Percentiles rank a stretch among this genome's conserved stretches.
These are phyloP conservation scores for Trichophyton verrucosum DNA, from an alignment of 2,329 filamentous ascomycete genomes.

Conservation along the genomic window DNA sequence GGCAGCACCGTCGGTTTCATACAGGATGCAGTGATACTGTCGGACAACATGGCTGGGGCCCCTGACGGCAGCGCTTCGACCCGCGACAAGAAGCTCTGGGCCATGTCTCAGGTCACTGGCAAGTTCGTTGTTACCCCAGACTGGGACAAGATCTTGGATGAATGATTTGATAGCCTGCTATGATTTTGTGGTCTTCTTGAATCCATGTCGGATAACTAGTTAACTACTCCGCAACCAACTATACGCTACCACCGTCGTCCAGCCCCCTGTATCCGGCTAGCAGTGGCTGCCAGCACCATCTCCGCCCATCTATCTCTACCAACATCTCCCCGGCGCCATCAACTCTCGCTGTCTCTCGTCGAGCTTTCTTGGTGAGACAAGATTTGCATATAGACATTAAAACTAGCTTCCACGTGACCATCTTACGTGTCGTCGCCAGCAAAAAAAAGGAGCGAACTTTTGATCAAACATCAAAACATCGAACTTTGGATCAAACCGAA, in stretches of 20 bases:
- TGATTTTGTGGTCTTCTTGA: too few relatives aligned
- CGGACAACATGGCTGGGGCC: conserved; percentile 16
- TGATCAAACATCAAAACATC: not conserved
- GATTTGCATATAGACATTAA: not conserved
- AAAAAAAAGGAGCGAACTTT: not conserved
- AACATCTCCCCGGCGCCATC: too few relatives aligned
- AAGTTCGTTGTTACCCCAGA: conserved; percentile 53
- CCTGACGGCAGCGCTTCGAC: conserved; percentile 14
- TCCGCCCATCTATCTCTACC: not conserved
- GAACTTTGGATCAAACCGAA: not conserved
- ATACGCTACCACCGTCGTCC: not conserved
- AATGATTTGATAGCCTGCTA: conserved; percentile 7
- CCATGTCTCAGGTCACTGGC: conserved; percentile 50
- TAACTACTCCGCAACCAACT: too few relatives aligned
- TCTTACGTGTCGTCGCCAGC: not conserved
- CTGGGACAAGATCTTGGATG: conserved; percentile 41
- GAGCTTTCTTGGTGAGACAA: not conserved
- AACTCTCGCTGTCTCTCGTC: too few relatives aligned
- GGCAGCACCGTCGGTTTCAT: conserved; percentile 46
- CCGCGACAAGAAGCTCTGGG: conserved; percentile 35
- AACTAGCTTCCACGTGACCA: not conserved
- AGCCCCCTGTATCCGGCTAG: not conserved
- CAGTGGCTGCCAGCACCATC: not conserved
- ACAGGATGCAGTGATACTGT: conserved; percentile 45
- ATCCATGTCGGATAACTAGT: too few relatives aligned